phyloP scores from a whole-genome alignment of 495 filamentous ascomycete species.

The Parachaetomium inaequale region DNA sequence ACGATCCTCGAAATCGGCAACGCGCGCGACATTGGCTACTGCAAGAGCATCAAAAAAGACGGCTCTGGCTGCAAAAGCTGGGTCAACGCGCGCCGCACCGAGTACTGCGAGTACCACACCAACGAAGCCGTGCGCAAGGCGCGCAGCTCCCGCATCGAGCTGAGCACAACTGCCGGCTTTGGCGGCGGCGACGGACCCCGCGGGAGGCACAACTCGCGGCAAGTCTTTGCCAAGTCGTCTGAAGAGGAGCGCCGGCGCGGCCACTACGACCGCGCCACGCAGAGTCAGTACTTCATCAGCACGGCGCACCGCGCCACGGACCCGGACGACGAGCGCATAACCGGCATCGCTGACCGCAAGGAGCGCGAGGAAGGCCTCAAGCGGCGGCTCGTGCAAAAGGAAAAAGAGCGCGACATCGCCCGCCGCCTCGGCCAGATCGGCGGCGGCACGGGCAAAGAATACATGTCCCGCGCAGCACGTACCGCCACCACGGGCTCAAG shows the following conservation, averaged over 20 bases:
- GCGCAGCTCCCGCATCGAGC: conserved; percentile 69
- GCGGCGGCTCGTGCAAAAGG: conserved; percentile 62
- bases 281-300: conserved; percentile 58
- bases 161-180: conserved; percentile 58
- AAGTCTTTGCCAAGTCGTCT: conserved; percentile 10
- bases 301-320: conserved; percentile 52
- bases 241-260: conserved; percentile 26
- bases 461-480: conserved; percentile 51
- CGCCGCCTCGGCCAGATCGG: conserved; percentile 60
- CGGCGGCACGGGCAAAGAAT: conserved; percentile 69
- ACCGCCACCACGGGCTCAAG: conserved; percentile 6
- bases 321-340: conserved; percentile 63
- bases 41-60: conserved; percentile 78
- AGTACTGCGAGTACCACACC: conserved; percentile 91
- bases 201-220: conserved; percentile 32
- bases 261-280: conserved; percentile 57
- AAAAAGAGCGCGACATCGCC: conserved; percentile 79
- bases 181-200: conserved; percentile 35
- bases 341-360: conserved; percentile 48
- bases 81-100: conserved; percentile 82
- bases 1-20: conserved; percentile 85
- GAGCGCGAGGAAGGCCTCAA: conserved; percentile 64
- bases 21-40: conserved; percentile 83
- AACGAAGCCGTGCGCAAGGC: conserved; percentile 71
- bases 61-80: conserved; percentile 75